Base-by-base conservation (phyloP, 73 alveolate genomes). In the Paramecium caudatum region DNA sequence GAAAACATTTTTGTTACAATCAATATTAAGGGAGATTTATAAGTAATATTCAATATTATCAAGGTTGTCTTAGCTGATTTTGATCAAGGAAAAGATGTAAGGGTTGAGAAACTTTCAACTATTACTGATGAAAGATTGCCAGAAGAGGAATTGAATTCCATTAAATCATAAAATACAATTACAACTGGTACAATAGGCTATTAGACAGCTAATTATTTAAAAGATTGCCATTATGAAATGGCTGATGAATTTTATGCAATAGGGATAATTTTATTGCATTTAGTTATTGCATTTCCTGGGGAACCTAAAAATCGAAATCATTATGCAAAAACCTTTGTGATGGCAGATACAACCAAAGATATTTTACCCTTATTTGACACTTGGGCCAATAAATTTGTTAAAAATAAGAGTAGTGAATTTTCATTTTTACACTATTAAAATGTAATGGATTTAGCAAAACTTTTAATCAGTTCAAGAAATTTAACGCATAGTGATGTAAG, bases 191-290 rank as follows among this genome's bases (percentile, higher is more conserved):
- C 88, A 15, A 16, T 16, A 36, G 88, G 88, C 2, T 74, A 74
- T 74, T 74, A 74, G 34, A 74, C 88, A 9, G 88, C 43, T 3
- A 74, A 74, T 74, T 74, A 74, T 45, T 15, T 21, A 9, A 74
- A 74, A 34, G 70, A 74, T 74, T 74, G 69, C 19, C 88, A 74
- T 45, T 41, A 41, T 23, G 70, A 47, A 3, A 74, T 74, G 88
- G 88, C 88, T 15, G 88, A 74, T 74, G 88, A 74, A 74, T 74
- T 74, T 21, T 74, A 74, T 74, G 88, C 69, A 5, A 41, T 74
- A 1, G 88, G 88, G 16, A 74, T 74, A 1, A 43, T 74, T 15
- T 41, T 74, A 74, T 74, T 74, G 16, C 88, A 74, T 19, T 21
- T 74, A 6, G 65, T 74, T 10, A 74, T 74, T 41, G 88, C 88